phyloP scores from a whole-genome alignment of 1,284 basidiomycete species.

The Grifola frondosa region DNA sequence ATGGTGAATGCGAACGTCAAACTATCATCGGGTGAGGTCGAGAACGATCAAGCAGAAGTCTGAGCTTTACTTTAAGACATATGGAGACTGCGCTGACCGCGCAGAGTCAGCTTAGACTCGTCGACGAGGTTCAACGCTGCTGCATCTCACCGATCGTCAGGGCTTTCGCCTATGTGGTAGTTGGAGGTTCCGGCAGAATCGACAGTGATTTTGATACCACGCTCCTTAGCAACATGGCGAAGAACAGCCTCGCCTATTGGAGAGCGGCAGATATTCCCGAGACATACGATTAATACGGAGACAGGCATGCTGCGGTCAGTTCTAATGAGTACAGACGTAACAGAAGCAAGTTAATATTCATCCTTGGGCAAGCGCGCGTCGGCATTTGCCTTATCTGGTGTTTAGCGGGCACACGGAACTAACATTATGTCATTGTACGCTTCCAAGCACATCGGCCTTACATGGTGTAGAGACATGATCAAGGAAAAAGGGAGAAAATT shows the following conservation, averaged over 20 bases:
- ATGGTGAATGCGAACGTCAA: conserved; percentile 60
- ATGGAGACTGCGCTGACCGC: conserved; percentile 53
- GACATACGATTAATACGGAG: conserved; percentile 68
- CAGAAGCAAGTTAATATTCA: no score
- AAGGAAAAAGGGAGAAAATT: no score
- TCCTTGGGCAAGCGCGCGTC: no score
- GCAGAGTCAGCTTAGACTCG: not conserved
- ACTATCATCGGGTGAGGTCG: conserved; percentile 36
- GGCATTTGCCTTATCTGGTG: not conserved
- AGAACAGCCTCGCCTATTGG: conserved; percentile 82
- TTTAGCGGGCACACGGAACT: no score
- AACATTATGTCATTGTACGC: no score
- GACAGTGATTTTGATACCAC: conserved; percentile 61
- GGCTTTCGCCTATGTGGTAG: conserved; percentile 72
- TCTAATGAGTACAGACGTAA: no score
- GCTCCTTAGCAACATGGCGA: conserved; percentile 55
- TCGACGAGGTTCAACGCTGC: no score
- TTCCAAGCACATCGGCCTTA: no score
- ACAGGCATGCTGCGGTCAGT: no score
- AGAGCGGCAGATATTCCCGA: conserved; percentile 78
- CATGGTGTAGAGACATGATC: no score
- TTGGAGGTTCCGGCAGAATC: conserved; percentile 74
- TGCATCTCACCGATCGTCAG: conserved; percentile 63
- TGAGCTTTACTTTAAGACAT: conserved; percentile 54
- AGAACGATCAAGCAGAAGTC: not conserved